A percentile compares a stretch with the other conserved stretches of the same genome.
Conservation (phyloP, 495 filamentous ascomycete genomes). For the Lentithecium fluviatile region DNA sequence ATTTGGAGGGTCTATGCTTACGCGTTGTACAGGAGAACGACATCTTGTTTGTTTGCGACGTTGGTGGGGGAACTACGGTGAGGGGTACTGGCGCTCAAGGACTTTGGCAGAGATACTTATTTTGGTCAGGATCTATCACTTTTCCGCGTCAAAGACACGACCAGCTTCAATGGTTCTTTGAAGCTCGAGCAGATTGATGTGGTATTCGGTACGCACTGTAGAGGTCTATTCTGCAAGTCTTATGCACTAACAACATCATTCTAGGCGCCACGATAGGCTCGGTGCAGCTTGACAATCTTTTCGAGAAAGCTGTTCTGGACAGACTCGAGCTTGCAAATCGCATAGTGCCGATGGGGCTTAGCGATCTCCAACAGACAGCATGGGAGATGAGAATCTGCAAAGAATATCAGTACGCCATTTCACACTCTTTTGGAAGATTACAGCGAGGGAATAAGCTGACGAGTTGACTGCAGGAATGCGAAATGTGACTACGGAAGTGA, state of each 20-base stretch:
- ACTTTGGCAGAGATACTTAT: too few species aligned
- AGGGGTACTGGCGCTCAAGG: neutral
- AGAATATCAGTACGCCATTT: conserved; percentile 32
- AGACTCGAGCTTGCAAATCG: conserved; percentile 28
- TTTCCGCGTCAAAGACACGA: conserved; percentile 33
- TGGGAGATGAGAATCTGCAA: conserved; percentile 36
- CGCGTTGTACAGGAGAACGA: conserved; percentile 40
- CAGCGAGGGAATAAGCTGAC: neutral
- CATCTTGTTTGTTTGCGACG: conserved; percentile 54
- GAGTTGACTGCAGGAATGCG: conserved; percentile 15
- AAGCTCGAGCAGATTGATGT: conserved; percentile 46
- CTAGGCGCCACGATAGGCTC: conserved; percentile 22
- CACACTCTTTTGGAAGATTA: neutral
- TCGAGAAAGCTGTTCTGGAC: conserved; percentile 27
- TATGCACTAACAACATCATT: conserved; percentile 35
- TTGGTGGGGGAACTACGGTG: conserved; percentile 53
- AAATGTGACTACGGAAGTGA: conserved; percentile 43
- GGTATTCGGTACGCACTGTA: conserved; percentile 38
- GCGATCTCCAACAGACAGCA: conserved; percentile 26
- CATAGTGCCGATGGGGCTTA: conserved; percentile 12
- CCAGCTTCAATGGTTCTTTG: conserved; percentile 25
- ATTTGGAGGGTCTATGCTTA: neutral
- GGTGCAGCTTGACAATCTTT: conserved; percentile 37
- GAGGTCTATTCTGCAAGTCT: conserved; percentile 29
- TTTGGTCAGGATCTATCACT: conserved; percentile 31